These are phyloP conservation scores for Ceratobasidium sp. DNA, from an alignment of 1,284 basidiomycete species.

Conservation along the genomic window DNA sequence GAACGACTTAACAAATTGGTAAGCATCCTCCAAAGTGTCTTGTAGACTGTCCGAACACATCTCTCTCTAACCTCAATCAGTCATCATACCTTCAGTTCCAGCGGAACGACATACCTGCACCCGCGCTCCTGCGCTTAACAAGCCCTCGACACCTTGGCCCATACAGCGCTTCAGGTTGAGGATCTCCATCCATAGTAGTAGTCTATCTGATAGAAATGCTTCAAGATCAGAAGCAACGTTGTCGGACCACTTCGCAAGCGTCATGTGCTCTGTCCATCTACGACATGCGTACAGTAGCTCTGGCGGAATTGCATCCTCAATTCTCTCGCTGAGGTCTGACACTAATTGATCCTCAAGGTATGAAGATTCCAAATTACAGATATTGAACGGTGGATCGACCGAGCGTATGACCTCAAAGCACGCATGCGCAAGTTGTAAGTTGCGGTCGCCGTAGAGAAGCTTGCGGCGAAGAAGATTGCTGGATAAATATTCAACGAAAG, in stretches of 20 bases:
- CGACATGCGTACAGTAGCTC: too few relatives aligned
- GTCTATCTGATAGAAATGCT: not conserved
- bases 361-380: not conserved
- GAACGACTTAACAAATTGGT: not conserved
- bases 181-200: constrained; percentile 7
- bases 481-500: not conserved
- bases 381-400: not conserved
- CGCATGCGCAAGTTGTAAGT: not conserved
- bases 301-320: too few relatives aligned
- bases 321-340: too few relatives aligned
- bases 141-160: too few relatives aligned
- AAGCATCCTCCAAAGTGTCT: not conserved
- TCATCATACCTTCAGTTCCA: too few relatives aligned
- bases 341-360: not conserved
- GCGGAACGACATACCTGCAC: not conserved
- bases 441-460: not conserved
- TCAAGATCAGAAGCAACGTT: not conserved
- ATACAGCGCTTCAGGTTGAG: too few relatives aligned
- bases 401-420: not conserved
- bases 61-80: too few relatives aligned
- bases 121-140: too few relatives aligned
- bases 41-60: too few relatives aligned
- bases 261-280: not conserved
- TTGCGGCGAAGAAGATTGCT: not conserved
- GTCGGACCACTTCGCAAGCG: not conserved